A percentile compares a stretch with the other conserved stretches of the same genome.
phyloP scores from a whole-genome alignment of 345 rosid genomes.

The Lepidium africanum region DNA sequence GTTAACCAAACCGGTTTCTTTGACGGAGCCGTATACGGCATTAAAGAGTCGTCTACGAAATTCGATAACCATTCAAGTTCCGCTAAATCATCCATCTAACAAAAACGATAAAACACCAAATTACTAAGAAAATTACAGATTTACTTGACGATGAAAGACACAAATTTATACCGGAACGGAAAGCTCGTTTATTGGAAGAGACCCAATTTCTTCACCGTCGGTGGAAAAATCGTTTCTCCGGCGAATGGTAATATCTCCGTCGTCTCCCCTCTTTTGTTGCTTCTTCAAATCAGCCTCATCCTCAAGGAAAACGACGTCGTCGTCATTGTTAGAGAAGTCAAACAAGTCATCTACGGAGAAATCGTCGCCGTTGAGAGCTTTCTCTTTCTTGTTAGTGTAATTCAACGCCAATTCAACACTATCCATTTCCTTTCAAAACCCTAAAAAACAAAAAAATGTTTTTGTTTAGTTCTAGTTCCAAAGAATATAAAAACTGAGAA shows the following conservation, averaged over 20 bases:
- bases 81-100: conserved; percentile 61
- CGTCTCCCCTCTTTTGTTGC: conserved; percentile 15
- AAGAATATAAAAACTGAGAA: neutral
- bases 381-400: neutral
- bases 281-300: conserved; percentile 16
- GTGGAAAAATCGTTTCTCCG: conserved; percentile 8
- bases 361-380: conserved; percentile 38
- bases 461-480: neutral
- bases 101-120: neutral
- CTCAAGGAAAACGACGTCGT: conserved; percentile 45
- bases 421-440: conserved; percentile 39
- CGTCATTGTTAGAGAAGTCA: conserved; percentile 66
- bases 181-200: conserved; percentile 43
- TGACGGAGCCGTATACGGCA: conserved; percentile 29
- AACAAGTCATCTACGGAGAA: conserved; percentile 64
- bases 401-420: conserved; percentile 54
- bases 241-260: conserved; percentile 10
- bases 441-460: neutral
- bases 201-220: conserved; percentile 27
- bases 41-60: conserved; percentile 81
- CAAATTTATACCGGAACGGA: conserved; percentile 48
- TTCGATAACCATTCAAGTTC: conserved; percentile 83
- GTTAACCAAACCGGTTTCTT: conserved; percentile 24
- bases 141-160: neutral
- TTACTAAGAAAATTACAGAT: neutral